These are phyloP conservation scores for Rhodotorula graminis DNA, from an alignment of 768 basidiomycete genomes.

Conservation along the genomic window DNA sequence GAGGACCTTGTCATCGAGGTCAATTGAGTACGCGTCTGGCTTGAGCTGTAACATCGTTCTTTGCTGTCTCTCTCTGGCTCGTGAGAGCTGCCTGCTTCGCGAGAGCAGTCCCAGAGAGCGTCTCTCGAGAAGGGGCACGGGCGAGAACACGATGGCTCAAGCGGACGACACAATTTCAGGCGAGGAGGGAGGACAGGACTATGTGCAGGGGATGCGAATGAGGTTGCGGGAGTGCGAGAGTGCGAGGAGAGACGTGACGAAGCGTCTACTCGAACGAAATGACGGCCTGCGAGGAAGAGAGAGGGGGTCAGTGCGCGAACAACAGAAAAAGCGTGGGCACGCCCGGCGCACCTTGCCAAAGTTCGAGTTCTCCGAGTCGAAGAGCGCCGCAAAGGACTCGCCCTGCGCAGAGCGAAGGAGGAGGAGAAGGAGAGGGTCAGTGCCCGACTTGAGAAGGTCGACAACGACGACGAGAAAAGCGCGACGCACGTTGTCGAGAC, in stretches of 20 bases:
- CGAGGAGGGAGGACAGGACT: too few species aligned
- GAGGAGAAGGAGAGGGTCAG: too few species aligned
- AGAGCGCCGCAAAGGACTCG: slow-evolving; percentile 1
- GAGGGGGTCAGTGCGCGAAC: background rate
- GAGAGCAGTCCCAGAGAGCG: too few species aligned
- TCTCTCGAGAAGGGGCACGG: too few species aligned
- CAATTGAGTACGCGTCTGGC: too few species aligned
- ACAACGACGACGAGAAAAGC: too few species aligned
- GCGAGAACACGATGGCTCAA: too few species aligned
- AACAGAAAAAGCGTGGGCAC: too few species aligned
- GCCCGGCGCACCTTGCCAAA: slow-evolving; percentile 20
- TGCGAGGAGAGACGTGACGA: background rate
- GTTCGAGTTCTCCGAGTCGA: slow-evolving; percentile 1
- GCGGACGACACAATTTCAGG: too few species aligned
- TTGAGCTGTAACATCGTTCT: background rate
- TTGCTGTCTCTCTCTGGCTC: too few species aligned
- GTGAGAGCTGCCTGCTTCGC: too few species aligned
- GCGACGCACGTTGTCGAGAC: slow-evolving; percentile 36
- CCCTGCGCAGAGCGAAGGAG: background rate
- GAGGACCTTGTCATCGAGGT: slow-evolving; percentile 35
- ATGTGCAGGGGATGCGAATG: background rate
- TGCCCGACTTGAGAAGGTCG: background rate
- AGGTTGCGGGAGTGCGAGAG: too few species aligned
- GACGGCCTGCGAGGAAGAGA: slow-evolving; percentile 2
- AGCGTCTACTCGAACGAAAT: slow-evolving; percentile 17